Conservation (phyloP, 768 basidiomycete genomes). For the Fomitopsis pulvina region DNA sequence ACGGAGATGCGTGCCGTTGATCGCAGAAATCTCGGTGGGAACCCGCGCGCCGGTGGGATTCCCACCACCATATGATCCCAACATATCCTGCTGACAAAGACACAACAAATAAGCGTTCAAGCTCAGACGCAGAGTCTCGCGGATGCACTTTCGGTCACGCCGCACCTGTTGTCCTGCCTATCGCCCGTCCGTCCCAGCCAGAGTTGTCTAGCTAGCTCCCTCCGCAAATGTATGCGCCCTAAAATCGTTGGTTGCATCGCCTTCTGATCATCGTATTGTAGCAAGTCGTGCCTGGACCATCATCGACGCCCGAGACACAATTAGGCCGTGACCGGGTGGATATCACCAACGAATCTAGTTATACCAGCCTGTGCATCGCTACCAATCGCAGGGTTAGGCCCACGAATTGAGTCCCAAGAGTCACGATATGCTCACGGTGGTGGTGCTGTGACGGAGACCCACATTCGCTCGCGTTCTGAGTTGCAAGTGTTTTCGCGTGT, state of each 20-base stretch:
- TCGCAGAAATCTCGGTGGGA: conserved; percentile 2
- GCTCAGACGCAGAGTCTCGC: neutral
- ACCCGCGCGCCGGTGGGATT: neutral
- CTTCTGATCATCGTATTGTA: neutral
- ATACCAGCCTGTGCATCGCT: neutral
- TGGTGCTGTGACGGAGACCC: neutral
- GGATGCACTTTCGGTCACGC: neutral
- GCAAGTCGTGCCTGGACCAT: neutral
- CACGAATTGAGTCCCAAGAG: neutral
- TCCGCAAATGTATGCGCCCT: neutral
- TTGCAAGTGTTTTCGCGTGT: neutral
- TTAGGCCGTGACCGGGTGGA: neutral
- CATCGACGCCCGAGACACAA: neutral
- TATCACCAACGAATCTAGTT: neutral
- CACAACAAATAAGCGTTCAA: neutral
- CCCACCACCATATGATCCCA: neutral
- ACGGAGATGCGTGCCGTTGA: neutral
- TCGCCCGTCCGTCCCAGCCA: neutral
- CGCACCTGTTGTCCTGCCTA: neutral
- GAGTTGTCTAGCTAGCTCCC: neutral
- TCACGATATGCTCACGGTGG: neutral
- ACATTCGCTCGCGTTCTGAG: neutral
- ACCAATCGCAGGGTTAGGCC: neutral
- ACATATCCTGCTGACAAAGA: conserved; percentile 2
- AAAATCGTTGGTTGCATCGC: neutral